Conservation (phyloP, 2,329 filamentous ascomycete species). For the Plectosphaerella sp. region DNA sequence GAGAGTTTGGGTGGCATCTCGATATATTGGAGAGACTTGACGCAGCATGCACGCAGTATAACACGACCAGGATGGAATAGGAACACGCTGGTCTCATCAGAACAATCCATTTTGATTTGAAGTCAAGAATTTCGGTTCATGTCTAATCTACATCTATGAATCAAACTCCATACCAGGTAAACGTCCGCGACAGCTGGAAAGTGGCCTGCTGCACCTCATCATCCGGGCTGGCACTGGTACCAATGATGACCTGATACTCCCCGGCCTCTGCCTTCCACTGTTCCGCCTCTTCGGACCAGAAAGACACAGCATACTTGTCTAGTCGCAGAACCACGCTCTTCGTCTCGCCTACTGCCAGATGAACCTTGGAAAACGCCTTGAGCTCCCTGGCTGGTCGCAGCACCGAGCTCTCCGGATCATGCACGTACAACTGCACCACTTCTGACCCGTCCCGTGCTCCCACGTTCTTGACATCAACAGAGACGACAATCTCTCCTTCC, state of each 20-base stretch:
- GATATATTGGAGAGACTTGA: slow-evolving; percentile 12
- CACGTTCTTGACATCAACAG: slow-evolving; percentile 8
- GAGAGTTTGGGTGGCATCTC: slow-evolving; percentile 16
- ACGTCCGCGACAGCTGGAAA: slow-evolving; percentile 5
- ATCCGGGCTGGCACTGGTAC: slow-evolving; percentile 6
- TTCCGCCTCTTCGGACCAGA: slow-evolving; percentile 63
- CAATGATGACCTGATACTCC: slow-evolving; percentile 56
- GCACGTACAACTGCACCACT: slow-evolving; percentile 55
- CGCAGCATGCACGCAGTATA: no score
- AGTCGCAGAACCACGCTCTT: slow-evolving; percentile 47
- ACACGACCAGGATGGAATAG: no score
- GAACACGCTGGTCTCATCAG: no score
- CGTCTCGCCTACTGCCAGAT: slow-evolving; percentile 53
- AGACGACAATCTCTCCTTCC: slow-evolving; percentile 37
- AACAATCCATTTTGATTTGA: no score
- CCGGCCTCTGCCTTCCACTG: slow-evolving; percentile 65
- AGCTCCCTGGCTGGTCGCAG: slow-evolving; percentile 57
- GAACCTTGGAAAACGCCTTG: slow-evolving; percentile 62
- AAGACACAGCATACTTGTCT: slow-evolving; percentile 35
- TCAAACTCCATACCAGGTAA: slow-evolving; percentile 11
- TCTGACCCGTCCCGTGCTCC: slow-evolving; percentile 9
- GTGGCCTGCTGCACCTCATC: slow-evolving; percentile 5
- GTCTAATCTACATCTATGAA: no score
- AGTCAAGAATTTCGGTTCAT: no score
- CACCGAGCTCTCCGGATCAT: slow-evolving; percentile 35